These are phyloP conservation scores for Thymus quinquecostatus DNA, from an alignment of 257 asterid species.

Conservation along the genomic window DNA sequence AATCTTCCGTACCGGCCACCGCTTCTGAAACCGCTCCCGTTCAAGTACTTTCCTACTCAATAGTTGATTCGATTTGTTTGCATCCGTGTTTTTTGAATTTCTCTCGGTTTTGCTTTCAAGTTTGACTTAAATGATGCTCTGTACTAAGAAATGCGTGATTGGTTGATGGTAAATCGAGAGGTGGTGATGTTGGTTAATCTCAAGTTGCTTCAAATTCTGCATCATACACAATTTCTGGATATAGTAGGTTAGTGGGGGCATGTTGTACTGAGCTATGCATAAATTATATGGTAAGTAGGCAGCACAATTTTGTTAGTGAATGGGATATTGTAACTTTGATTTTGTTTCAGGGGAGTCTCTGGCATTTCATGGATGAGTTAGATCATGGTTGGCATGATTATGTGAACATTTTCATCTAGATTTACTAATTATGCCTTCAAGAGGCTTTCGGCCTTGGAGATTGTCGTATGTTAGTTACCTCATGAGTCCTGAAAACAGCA, in stretches of 20 bases:
- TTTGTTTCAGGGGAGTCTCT: not conserved
- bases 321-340: not conserved
- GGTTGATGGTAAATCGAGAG: not conserved
- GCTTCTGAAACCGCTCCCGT: slow-evolving; percentile 31
- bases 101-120: not conserved
- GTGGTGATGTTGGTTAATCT: not conserved
- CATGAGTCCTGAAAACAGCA: not conserved
- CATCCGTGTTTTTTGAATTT: not conserved
- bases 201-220: slow-evolving; percentile 2
- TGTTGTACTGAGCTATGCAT: not conserved
- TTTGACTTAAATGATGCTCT: slow-evolving; percentile 1
- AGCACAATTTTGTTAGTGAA: not conserved
- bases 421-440: not conserved
- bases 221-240: not conserved
- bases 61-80: not conserved
- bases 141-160: not conserved
- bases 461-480: not conserved
- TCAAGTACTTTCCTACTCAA: slow-evolving; percentile 32
- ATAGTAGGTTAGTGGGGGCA: not conserved
- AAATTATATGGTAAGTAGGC: not conserved
- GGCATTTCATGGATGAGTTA: not conserved
- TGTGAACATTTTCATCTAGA: not conserved
- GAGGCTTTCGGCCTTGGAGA: not conserved
- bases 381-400: not conserved
- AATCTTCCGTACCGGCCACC: slow-evolving; percentile 35